Evolutionary conservation across 176 grass and related monocot genomes (phyloP), one percentile per base, ranked within the genome.

Genomic region (Carex parvula): DNA sequence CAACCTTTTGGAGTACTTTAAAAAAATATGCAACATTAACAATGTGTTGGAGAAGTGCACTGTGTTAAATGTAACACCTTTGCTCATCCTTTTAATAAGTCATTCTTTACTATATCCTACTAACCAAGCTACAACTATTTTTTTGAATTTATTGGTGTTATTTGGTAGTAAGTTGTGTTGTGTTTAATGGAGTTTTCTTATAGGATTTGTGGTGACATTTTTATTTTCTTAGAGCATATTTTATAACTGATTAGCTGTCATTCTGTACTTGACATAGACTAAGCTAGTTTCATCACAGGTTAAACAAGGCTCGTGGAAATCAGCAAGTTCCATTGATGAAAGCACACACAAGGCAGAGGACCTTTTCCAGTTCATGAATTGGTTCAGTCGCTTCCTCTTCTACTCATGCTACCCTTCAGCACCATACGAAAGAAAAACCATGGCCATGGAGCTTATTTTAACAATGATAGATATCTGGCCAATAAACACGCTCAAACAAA

Each of bases 401-500:
- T 88, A 85, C 73, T 98, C 95, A 57, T 98, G 95, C 84, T 98
- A 98, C 76, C 95, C 95, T 56, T 98, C 95, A 58, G 95, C 91
- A 60, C 95, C 95, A 85, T 98, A 98, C 79, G 95, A 98, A 87
- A 94, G 95, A 76, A 98, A 93, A 98, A 95, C 89, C 82, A 98
- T 95, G 87, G 92, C 95, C 88, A 98, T 98, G 95, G 91, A 95
- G 73, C 91, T 98, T 87, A 98, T 98, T 80, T 88, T 98, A 86
- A 94, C 84, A 84, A 85, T 95, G 87, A n/a, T 95, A 64, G 91
- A 98, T 84, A 90, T 90, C 79, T 98, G 95, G 95, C 95, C 95
- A 83, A 87, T 93, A 90, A 79, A 86, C 70, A 79, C 60, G 8
- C 85, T 89, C 63, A 87, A 91, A 88, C 89, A 91, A 78, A 93